Evolutionary conservation across 2,329 filamentous ascomycete species (phyloP).

Genomic region (Cladophialophora chaetospira): DNA sequence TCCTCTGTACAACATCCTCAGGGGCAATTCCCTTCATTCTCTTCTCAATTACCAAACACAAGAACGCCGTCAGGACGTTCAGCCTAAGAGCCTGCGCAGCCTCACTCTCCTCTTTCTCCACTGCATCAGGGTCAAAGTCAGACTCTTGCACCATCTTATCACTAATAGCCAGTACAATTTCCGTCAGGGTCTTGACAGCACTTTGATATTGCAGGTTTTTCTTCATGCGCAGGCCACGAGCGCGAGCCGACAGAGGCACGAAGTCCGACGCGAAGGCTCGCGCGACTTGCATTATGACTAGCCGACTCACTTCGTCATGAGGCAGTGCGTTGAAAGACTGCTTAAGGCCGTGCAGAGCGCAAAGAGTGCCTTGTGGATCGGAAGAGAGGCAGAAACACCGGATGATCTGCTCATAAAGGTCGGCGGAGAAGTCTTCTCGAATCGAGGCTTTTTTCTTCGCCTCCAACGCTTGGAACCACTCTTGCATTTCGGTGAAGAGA

Average conservation of each 20-base stretch:
- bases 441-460: slow-evolving; percentile 35
- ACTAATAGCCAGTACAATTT: slow-evolving; percentile 51
- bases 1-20: slow-evolving; percentile 38
- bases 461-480: slow-evolving; percentile 44
- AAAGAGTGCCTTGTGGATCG: slow-evolving; percentile 52
- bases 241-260: slow-evolving; percentile 24
- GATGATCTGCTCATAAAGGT: slow-evolving; percentile 56
- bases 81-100: slow-evolving; percentile 42
- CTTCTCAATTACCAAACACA: slow-evolving; percentile 45
- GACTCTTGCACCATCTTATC: slow-evolving; percentile 41
- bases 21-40: slow-evolving; percentile 35
- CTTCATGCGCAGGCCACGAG: slow-evolving; percentile 10
- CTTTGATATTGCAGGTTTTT: slow-evolving; percentile 36
- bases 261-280: slow-evolving; percentile 44
- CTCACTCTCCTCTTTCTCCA: slow-evolving; percentile 35
- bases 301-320: slow-evolving; percentile 49
- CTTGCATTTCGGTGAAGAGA: slow-evolving; percentile 54
- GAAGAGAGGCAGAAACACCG: slow-evolving; percentile 53
- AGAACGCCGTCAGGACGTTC: slow-evolving; percentile 45
- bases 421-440: slow-evolving; percentile 47
- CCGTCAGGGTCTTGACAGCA: slow-evolving; percentile 47
- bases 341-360: slow-evolving; percentile 52
- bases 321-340: slow-evolving; percentile 49
- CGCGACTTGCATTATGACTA: slow-evolving; percentile 53
- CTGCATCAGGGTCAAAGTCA: slow-evolving; percentile 34